Base-by-base conservation (phyloP, 83 land plant genomes). In the Diphasiastrum complanatum region DNA sequence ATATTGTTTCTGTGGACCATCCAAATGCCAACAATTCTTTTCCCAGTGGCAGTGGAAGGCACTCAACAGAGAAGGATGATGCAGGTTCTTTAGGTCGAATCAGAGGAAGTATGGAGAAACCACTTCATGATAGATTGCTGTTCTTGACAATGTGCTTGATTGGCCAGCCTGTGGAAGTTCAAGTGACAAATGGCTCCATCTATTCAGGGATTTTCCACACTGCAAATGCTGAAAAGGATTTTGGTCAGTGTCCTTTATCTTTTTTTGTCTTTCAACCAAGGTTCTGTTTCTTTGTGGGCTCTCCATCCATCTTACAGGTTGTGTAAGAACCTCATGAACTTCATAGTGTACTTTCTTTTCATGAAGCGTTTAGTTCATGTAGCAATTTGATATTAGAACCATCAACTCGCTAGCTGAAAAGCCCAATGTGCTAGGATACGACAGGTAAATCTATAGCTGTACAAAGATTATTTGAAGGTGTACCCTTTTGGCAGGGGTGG, bases 141-240 rank as follows among this genome's bases (percentile, higher is more conserved):
- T 72, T 49, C 63, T 10, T 79, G 51, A 82, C 80, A 19, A 76
- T 83, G 72, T 80, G 82, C 77, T 71, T 87, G 4, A 64, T 91
- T 45, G 97, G 95, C 32, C 84, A 87, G 53, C 83, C 76, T n/a
- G 97, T 91, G 37, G 95, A 91, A 25, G 95, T 91, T 46, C 95
- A 87, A 65, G 72, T 80, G 67, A 87, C 73, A 61, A 82, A 91
- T 61, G 97, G 97, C 37, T 82, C 86, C 34, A 68, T 84, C 31
- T 87, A 81, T 51, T 75, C 95, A 34, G 95, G 97, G 46, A 74
- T 91, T 63, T 78, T 91, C 62, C 81, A 91, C 80, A 80, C 95
- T 58, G 95, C 85, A 31, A 78, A 62, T 64, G 50, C 63, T 45
- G 84, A 78, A 6, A 69, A 73, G 4, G 84, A 72, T 25, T 81